Conservation (phyloP, 768 basidiomycete genomes). For the Boletus rufocinnamomeus region DNA sequence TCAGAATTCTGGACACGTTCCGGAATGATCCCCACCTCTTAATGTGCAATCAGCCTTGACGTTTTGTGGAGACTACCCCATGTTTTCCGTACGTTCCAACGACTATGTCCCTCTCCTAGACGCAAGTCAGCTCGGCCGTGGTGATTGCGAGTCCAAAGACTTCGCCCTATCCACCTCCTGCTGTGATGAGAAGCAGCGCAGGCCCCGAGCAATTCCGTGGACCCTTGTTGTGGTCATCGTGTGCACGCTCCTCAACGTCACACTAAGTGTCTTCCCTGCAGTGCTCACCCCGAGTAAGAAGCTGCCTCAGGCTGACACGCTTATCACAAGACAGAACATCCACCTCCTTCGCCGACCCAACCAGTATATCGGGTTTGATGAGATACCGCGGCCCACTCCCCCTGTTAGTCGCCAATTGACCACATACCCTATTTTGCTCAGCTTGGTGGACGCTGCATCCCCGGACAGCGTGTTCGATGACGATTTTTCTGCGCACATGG, state of each 20-base stretch:
- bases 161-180: not conserved
- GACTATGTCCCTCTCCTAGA: too few relatives aligned
- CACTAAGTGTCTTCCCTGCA: slow-evolving; percentile 5
- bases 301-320: not conserved
- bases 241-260: slow-evolving; percentile 11
- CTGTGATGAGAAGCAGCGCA: not conserved
- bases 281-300: not conserved
- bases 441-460: slow-evolving; percentile 12
- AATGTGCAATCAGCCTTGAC: too few relatives aligned
- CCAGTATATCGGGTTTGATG: slow-evolving; percentile 14
- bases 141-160: too few relatives aligned
- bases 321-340: slow-evolving; percentile 14
- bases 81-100: too few relatives aligned
- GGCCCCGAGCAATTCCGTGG: slow-evolving; percentile 6
- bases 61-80: too few relatives aligned
- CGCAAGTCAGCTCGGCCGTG: too few relatives aligned
- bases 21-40: too few relatives aligned
- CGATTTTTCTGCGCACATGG: slow-evolving; percentile 7
- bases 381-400: slow-evolving; percentile 6
- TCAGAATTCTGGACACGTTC: too few relatives aligned
- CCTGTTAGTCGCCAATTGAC: slow-evolving; percentile 3
- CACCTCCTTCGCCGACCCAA: slow-evolving; percentile 12
- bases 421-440: slow-evolving; percentile 10
- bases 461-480: slow-evolving; percentile 12
- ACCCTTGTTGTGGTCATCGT: slow-evolving; percentile 1